A percentile compares a stretch with the other conserved stretches of the same genome.
These are phyloP conservation scores for Magnusiomyces suaveolens DNA, from an alignment of 1,139 yeast genomes.

Conservation along the genomic window DNA sequence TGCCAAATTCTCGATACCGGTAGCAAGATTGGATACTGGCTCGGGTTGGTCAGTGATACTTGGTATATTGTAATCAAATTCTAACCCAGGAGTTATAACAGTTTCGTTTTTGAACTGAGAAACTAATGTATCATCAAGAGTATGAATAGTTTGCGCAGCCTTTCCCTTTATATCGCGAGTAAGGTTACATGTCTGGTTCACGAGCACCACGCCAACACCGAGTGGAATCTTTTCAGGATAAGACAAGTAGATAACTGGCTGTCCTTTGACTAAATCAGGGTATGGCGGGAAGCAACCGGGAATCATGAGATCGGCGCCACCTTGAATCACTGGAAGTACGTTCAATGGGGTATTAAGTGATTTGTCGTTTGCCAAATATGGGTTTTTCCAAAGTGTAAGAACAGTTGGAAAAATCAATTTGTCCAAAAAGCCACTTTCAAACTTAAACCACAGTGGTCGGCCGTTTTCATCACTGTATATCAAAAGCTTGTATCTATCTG, in stretches of 20 bases:
- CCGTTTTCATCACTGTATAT: slow-evolving; percentile 56
- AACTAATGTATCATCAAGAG: slow-evolving; percentile 33
- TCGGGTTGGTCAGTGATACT: slow-evolving; percentile 12
- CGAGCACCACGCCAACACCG: slow-evolving; percentile 63
- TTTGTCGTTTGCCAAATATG: slow-evolving; percentile 46
- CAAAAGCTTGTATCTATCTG: slow-evolving; percentile 46
- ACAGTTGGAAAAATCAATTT: slow-evolving; percentile 49
- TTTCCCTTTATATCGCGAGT: slow-evolving; percentile 31
- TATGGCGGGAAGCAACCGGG: slow-evolving; percentile 84
- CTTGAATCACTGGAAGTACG: slow-evolving; percentile 53
- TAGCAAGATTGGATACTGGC: slow-evolving; percentile 10
- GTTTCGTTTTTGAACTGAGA: slow-evolving; percentile 21
- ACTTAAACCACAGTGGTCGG: slow-evolving; percentile 63
- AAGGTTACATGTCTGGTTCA: slow-evolving; percentile 37
- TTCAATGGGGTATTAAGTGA: slow-evolving; percentile 59
- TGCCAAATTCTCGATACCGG: slow-evolving; percentile 16
- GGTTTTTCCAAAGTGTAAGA: slow-evolving; percentile 61
- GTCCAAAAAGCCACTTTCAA: slow-evolving; percentile 36
- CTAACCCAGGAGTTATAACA: slow-evolving; percentile 22
- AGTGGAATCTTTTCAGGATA: slow-evolving; percentile 37
- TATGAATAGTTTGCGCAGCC: slow-evolving; percentile 32
- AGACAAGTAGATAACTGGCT: slow-evolving; percentile 42
- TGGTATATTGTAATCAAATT: slow-evolving; percentile 19
- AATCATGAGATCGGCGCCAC: slow-evolving; percentile 86
- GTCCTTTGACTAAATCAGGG: slow-evolving; percentile 43